These are phyloP conservation scores for Botrytis medusae DNA, from an alignment of 2,329 filamentous ascomycete species.

Conservation along the genomic window DNA sequence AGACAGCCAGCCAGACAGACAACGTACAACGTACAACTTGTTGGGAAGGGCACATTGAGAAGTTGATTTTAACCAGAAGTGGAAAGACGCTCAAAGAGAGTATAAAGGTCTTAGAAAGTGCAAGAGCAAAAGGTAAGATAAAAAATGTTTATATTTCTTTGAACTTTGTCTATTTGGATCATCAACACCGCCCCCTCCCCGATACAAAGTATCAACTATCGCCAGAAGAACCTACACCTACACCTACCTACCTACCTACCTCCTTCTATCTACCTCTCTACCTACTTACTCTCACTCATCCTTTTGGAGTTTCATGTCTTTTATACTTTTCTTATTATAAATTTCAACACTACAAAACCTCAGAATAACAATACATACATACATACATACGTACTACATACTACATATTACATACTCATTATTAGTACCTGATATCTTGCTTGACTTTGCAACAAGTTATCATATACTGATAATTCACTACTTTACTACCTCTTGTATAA, in stretches of 20 bases:
- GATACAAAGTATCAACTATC: neutral
- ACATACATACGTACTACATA: neutral
- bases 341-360: neutral
- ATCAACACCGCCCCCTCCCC: neutral
- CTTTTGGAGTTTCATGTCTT: neutral
- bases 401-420: too few relatives aligned
- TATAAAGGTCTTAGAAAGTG: neutral
- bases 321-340: neutral
- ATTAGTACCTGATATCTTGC: conserved; percentile 1
- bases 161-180: neutral
- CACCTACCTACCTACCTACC: neutral
- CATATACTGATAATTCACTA: neutral
- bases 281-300: too few relatives aligned
- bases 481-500: neutral
- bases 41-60: neutral
- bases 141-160: conserved; percentile 7
- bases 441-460: neutral
- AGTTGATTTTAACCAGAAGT: neutral
- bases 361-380: neutral
- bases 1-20: neutral
- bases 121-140: conserved; percentile 8
- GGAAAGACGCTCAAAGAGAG: conserved; percentile 4
- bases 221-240: neutral
- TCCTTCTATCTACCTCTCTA: too few relatives aligned
- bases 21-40: neutral